Conservation (phyloP, 306 rosid genomes). For the Calophaca sinica region DNA sequence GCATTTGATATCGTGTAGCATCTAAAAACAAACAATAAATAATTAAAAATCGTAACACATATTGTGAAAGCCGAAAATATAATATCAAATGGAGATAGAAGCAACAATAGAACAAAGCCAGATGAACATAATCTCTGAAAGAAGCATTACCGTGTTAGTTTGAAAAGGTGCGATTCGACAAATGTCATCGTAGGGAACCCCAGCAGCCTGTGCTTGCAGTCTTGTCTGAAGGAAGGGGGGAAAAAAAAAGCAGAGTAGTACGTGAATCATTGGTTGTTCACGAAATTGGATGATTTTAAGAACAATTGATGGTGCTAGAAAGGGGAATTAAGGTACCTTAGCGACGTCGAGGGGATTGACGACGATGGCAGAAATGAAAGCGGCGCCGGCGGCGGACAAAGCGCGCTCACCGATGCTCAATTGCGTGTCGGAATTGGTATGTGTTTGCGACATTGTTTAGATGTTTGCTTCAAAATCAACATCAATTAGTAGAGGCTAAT, state of each 20-base stretch:
- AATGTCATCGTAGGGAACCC: conserved; percentile 72
- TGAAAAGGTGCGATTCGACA: conserved; percentile 57
- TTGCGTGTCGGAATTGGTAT: conserved; percentile 49
- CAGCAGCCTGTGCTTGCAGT: conserved; percentile 97
- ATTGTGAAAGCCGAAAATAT: not conserved
- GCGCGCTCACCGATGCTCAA: conserved; percentile 70
- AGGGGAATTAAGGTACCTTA: conserved; percentile 57
- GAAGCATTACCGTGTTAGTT: conserved; percentile 56
- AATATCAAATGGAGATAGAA: not conserved
- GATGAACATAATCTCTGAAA: not conserved
- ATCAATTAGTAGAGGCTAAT: not conserved
- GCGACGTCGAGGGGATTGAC: conserved; percentile 94
- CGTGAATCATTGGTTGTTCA: not conserved
- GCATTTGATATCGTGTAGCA: conserved; percentile 56
- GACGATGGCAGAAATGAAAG: conserved; percentile 78
- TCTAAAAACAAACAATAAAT: conserved; percentile 46
- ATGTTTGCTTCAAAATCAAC: conserved; percentile 56
- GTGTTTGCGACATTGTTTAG: conserved; percentile 42
- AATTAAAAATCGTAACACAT: not conserved
- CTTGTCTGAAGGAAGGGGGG: conserved; percentile 62
- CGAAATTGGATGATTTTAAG: not conserved
- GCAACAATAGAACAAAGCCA: not conserved
- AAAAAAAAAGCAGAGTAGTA: not conserved
- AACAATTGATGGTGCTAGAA: not conserved
- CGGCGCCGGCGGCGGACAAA: conserved; percentile 85